Base-by-base conservation (phyloP, 2,329 filamentous ascomycete species). In the Fusarium avenaceum region DNA sequence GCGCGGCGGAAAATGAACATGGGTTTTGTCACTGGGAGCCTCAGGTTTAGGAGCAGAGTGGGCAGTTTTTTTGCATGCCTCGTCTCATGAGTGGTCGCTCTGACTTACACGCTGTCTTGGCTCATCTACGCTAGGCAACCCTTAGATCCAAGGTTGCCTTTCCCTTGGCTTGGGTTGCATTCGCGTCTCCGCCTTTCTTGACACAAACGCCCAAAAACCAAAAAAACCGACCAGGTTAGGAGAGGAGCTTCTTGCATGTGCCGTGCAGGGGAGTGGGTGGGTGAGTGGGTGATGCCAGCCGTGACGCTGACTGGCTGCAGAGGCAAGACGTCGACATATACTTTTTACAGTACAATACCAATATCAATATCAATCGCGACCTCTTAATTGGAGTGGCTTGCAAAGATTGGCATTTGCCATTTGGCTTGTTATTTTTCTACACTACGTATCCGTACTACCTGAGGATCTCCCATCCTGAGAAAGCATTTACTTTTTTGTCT, bases 321-420 rank as follows among this genome's bases (percentile, higher is more conserved):
- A 33, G 26, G 50, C 26, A 46, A 63, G 46, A 51, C 19, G 38
- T 72, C 52, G 69, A 72, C 69, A 72, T 71, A 69, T 61, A 71
- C 54, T 70, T 72, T 72, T 72, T 70, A 72, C 69, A 70, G 45
- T 58, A 65, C 62, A 39, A 61, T 69, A 61, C 44, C 42, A 30
- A 47, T 43, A 54, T 61, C 39, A 30, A 55, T 47, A 54, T 61
- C 39, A 43, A 45, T 53, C 40, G 38, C 39, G 35, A n/a, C 35
- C n/a, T 46, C 40, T 46, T 50, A 40, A 61, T 40, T 60, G 24
- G 57, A 60, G 26, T 13, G 53, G n/a, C 10, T 15, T 24, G 14
- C 35, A n/a, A 10, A 22, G n/a, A 17, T 20, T 26, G 48, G 4
- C 19, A 13, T 32, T 22, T 52, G 8, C 14, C 20, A 13, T 32